A percentile compares a stretch with the other conserved stretches of the same genome.
These are phyloP conservation scores for Vanderwaltozyma verrucispora DNA, from an alignment of 805 yeast genomes.

Conservation along the genomic window DNA sequence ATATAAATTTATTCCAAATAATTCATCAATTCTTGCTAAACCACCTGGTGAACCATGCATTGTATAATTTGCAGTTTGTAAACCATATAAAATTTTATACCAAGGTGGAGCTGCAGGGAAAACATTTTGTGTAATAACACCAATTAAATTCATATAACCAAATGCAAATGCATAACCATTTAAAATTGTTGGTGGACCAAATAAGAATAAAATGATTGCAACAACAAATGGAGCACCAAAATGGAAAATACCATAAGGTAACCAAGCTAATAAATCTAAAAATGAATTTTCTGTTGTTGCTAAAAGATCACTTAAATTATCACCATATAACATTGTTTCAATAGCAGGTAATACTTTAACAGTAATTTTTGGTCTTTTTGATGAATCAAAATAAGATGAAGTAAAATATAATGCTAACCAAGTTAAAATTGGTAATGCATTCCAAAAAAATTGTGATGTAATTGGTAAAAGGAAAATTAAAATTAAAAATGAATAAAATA, in stretches of 20 bases:
- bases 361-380: slow-evolving; percentile 73
- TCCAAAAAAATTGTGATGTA: slow-evolving; percentile 72
- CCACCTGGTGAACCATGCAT: slow-evolving; percentile 97
- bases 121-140: slow-evolving; percentile 69
- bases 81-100: slow-evolving; percentile 78
- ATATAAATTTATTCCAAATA: slow-evolving; percentile 74
- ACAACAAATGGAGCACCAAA: slow-evolving; percentile 85
- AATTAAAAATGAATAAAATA: slow-evolving; percentile 31
- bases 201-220: slow-evolving; percentile 64
- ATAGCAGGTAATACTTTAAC: slow-evolving; percentile 84
- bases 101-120: slow-evolving; percentile 98
- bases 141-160: slow-evolving; percentile 85
- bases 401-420: slow-evolving; percentile 81
- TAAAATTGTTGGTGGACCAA: slow-evolving; percentile 83
- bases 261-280: slow-evolving; percentile 78
- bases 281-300: slow-evolving; percentile 57
- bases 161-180: slow-evolving; percentile 84
- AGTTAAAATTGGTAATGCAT: slow-evolving; percentile 70
- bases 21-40: slow-evolving; percentile 68
- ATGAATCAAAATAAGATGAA: slow-evolving; percentile 62
- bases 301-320: slow-evolving; percentile 70
- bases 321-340: slow-evolving; percentile 87
- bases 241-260: slow-evolving; percentile 88
- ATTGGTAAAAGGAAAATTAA: slow-evolving; percentile 55
- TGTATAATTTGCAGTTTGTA: slow-evolving; percentile 79